Evolutionary conservation across 139 green algal genomes (phyloP), one percentile per base, ranked within the genome.

Genomic region (Micractinium conductrix): DNA sequence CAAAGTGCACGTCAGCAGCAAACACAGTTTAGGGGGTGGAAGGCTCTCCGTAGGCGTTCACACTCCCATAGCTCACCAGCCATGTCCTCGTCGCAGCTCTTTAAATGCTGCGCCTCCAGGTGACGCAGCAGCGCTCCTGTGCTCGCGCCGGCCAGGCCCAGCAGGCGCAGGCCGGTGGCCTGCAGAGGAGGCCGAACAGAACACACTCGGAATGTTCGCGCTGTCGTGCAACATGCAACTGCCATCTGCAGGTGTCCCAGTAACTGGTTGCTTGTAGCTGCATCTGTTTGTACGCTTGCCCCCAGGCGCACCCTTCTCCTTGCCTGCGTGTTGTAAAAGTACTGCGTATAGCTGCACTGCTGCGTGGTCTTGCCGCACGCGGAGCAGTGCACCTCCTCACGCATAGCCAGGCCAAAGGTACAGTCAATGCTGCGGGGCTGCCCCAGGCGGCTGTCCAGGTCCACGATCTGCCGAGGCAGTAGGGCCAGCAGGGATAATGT

Each of bases 261-360:
- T 26, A 68, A 16, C 22, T 30, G 19, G 7, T n/a, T n/a, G 60
- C 60, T 37, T 33, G 24, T 68, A 26, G 6, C 17, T 30, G 19
- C 60, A 37, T 9, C 60, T 37, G 60, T 68, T 68, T 37, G 14
- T 35, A 33, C 22, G 26, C 28, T 37, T 0, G 24, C 63, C 1
- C 1, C n/a, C 63, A 30, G 40, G 14, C 30, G 28, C 30, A 22
- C 30, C 8, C 33, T 33, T 9, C 35, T 2, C n/a, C 65, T 9
- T 40, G 35, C 65, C 65, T 72, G 65, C 33, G 65, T 72, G 65
- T 72, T 72, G 65, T 72, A 44, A 44, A 72, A 72, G 65, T 72
- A 72, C 65, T 72, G 65, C 65, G 33, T 40, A 33, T 72, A 72
- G 28, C n/a, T 42, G 33, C n/a, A 30, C 65, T 72, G 65, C 33